A percentile compares a stretch with the other conserved stretches of the same genome.
Conservation (phyloP, 2,329 filamentous ascomycete species). For the Bipolaris victoriae region DNA sequence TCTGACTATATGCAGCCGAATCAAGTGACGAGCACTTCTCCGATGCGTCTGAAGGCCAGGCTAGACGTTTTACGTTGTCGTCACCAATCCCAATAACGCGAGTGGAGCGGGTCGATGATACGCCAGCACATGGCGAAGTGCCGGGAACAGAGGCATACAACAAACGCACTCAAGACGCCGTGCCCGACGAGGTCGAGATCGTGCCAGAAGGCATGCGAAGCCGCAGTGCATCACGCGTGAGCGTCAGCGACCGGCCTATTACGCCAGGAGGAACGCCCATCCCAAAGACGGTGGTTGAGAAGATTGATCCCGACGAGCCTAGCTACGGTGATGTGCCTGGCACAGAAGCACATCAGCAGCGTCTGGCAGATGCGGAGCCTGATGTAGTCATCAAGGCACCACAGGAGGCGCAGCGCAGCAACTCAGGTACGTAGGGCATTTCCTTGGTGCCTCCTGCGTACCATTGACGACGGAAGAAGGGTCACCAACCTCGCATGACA, state of each 20-base stretch:
- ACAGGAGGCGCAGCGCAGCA: constrained; percentile 51
- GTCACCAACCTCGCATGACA: constrained; percentile 61
- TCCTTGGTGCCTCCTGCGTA: constrained; percentile 54
- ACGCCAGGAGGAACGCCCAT: constrained; percentile 61
- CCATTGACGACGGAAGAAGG: constrained; percentile 69
- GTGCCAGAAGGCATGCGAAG: constrained; percentile 52
- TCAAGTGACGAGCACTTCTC: constrained; percentile 69
- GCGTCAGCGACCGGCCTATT: constrained; percentile 53
- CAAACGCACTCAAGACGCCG: constrained; percentile 63
- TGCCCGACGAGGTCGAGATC: constrained; percentile 68
- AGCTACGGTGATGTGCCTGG: constrained; percentile 68
- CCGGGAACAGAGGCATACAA: constrained; percentile 67
- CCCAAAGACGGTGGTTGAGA: constrained; percentile 66
- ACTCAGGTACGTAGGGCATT: constrained; percentile 62
- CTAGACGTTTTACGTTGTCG: constrained; percentile 50
- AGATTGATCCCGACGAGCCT: constrained; percentile 62
- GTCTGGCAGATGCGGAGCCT: constrained; percentile 64
- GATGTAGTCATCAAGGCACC: constrained; percentile 62
- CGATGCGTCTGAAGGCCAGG: constrained; percentile 65
- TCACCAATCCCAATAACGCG: constrained; percentile 67
- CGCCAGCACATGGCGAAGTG: constrained; percentile 64
- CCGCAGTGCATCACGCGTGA: constrained; percentile 50
- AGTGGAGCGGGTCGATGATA: constrained; percentile 67
- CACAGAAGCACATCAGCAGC: constrained; percentile 62
- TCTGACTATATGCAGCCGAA: constrained; percentile 36